Conservation (phyloP, 805 yeast genomes). For the Metschnikowia anglica region DNA sequence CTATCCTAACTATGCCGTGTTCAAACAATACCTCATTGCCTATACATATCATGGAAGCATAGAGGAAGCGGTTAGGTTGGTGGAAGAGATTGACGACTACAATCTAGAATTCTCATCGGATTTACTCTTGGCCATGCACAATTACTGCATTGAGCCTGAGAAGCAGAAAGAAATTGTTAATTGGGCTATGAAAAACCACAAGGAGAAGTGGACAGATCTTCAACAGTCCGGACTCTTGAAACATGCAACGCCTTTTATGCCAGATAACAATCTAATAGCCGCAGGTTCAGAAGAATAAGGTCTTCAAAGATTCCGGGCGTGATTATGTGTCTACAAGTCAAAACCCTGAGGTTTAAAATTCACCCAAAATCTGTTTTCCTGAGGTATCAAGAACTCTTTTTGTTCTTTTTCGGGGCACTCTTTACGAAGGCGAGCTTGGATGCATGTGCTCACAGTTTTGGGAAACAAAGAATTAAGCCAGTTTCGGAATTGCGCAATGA, state of each 20-base stretch:
- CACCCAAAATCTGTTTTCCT: too few species aligned
- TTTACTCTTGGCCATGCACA: constrained; percentile 47
- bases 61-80: constrained; percentile 53
- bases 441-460: too few species aligned
- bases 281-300: constrained; percentile 12
- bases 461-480: too few species aligned
- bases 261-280: constrained; percentile 30
- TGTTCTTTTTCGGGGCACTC: too few species aligned
- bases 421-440: too few species aligned
- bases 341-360: too few species aligned
- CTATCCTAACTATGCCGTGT: constrained; percentile 50
- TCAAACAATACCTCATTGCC: constrained; percentile 63
- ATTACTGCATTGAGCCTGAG: constrained; percentile 36
- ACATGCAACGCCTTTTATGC: constrained; percentile 30
- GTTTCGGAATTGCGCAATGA: too few species aligned
- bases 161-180: constrained; percentile 31
- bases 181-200: constrained; percentile 35
- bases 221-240: constrained; percentile 26
- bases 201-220: constrained; percentile 30
- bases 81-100: constrained; percentile 47
- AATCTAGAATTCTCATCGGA: constrained; percentile 46
- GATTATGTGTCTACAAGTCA: too few species aligned
- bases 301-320: background rate
- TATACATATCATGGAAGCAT: constrained; percentile 65
- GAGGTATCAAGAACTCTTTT: too few species aligned